Base-by-base conservation (phyloP, 768 basidiomycete genomes). In the Pleurotus salmoneostramineus region DNA sequence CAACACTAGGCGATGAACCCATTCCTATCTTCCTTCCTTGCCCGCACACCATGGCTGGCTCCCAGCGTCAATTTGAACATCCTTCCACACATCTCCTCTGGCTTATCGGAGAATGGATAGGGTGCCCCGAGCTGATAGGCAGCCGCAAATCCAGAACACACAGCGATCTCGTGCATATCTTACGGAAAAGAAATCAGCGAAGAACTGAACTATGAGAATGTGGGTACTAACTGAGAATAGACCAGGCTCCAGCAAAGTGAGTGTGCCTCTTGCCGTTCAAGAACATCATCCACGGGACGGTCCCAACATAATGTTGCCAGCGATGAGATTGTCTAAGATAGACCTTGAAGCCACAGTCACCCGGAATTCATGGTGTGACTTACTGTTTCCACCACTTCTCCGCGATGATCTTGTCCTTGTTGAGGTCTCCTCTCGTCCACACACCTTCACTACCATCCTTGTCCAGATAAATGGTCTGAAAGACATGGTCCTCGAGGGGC, bases 371-470 rank as follows among this genome's bases (percentile, higher is more conserved):
- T 17, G 15, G 21, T 17, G 37, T 5, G 21, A 43, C 52, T n/a
- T 78, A 78, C 63, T 80, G 80, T 64, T 81, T 80, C 80, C 79
- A 81, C 78, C 76, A 78, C 63, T 79, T 78, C 65, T 78, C 71
- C 62, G 69, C 50, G 32, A 80, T 75, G 35, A 73, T 64, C 62
- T 73, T 70, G 15, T 74, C 68, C 36, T 65, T 64, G 11, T 68
- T 58, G 51, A 81, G 79, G 42, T 76, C 76, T 33, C 64, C 66
- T 61, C 71, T 71, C 4, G 75, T 77, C 78, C 78, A 81, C 36
- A 76, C 64, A 14, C 70, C 50, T 43, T 69, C 63, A 15, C 72
- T 75, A 7, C 72, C 72, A 33, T 75, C 73, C 36, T 70, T 70
- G 60, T 80, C 75, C 8, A 80, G 71, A 61, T 80, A 80, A 57